Evolutionary conservation across 2,329 filamentous ascomycete genomes (phyloP).

Genomic region (Talaromyces rugulosus): DNA sequence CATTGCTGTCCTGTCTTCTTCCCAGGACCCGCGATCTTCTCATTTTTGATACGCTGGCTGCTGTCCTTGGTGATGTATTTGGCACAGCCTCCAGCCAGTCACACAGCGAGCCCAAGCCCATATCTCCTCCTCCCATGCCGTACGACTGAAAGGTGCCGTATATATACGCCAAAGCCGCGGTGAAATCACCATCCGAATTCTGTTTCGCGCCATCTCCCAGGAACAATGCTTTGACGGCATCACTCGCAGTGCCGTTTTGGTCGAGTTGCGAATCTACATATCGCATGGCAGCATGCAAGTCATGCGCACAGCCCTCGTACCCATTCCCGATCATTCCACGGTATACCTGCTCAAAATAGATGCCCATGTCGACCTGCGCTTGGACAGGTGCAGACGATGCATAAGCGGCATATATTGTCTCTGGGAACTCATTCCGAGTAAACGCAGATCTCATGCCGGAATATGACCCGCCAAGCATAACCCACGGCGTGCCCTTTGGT

Average conservation of each 20-base stretch:
- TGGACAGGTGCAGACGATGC: slow-evolving; percentile 44
- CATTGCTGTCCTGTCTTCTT: not conserved
- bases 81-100: slow-evolving; percentile 37
- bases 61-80: not conserved
- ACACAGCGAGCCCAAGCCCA: slow-evolving; percentile 41
- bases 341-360: slow-evolving; percentile 49
- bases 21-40: not conserved
- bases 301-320: slow-evolving; percentile 46
- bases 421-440: slow-evolving; percentile 39
- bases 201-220: slow-evolving; percentile 44
- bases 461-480: slow-evolving; percentile 46
- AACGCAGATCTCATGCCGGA: slow-evolving; percentile 42
- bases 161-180: slow-evolving; percentile 37
- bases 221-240: slow-evolving; percentile 45
- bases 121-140: slow-evolving; percentile 36
- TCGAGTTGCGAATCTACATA: slow-evolving; percentile 48
- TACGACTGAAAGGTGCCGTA: slow-evolving; percentile 43
- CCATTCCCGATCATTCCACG: slow-evolving; percentile 48
- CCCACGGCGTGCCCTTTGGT: slow-evolving; percentile 40
- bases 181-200: slow-evolving; percentile 47
- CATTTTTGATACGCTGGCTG: not conserved
- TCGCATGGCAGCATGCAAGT: slow-evolving; percentile 45
- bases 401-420: slow-evolving; percentile 38
- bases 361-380: slow-evolving; percentile 47
- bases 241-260: slow-evolving; percentile 26